Evolutionary conservation across 202 grass and related monocot species (phyloP).

Genomic region (Schoenoplectus tabernaemontani): DNA sequence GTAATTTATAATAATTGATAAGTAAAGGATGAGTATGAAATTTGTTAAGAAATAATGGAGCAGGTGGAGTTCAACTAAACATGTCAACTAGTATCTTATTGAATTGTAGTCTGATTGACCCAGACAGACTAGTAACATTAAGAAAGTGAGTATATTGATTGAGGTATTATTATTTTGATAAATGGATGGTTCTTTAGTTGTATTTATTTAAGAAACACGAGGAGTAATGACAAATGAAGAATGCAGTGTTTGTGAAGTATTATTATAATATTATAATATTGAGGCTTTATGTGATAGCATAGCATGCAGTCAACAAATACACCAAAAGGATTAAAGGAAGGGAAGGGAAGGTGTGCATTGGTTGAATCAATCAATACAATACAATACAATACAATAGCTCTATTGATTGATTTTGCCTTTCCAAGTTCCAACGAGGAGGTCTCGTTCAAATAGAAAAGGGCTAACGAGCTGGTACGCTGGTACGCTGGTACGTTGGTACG

Average conservation of each 20-base stretch:
- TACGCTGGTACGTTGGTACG: too few species aligned
- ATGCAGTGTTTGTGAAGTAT: background rate
- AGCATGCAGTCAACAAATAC: background rate
- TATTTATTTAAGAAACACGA: too few species aligned
- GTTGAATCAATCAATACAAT: background rate
- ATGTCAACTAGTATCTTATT: background rate
- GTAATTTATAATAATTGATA: background rate
- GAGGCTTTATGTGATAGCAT: background rate
- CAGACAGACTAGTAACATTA: background rate
- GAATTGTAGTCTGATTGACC: background rate
- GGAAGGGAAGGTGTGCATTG: background rate
- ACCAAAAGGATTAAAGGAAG: too few species aligned
- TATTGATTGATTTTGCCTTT: conserved; percentile 2
- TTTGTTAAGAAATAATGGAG: background rate
- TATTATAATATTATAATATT: background rate
- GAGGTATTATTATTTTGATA: too few species aligned
- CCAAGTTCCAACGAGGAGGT: too few species aligned
- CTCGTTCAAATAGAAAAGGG: too few species aligned
- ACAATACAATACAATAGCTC: too few species aligned
- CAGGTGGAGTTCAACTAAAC: conserved; percentile 8
- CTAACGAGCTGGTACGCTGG: too few species aligned
- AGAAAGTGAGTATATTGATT: too few species aligned
- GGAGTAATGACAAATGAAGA: background rate
- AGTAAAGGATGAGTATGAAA: background rate
- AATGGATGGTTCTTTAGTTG: too few species aligned